Base-by-base conservation (phyloP, 768 basidiomycete species). In the Leccinum boreale region DNA sequence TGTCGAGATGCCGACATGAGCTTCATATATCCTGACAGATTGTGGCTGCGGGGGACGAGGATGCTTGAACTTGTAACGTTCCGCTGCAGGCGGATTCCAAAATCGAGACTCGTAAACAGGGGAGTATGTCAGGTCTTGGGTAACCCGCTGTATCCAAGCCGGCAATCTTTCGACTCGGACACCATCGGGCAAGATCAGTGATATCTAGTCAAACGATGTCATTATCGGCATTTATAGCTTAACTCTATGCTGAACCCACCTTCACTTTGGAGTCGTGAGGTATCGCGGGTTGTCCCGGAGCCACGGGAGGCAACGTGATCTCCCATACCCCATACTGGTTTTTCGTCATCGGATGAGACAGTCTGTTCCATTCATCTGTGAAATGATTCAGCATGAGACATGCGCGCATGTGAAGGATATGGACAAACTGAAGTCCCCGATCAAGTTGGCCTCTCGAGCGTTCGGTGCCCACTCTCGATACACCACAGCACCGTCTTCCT, bases 401-500 rank as follows among this genome's bases (percentile, higher is more conserved):
- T 51, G 11, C 35, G 26, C 31, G 44, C 26, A 44, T 39, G 47
- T 44, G 50, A 28, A 45, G 53, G 21, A 11, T 28, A 10, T 52
- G 31, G 49, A 84, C 93, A 73, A 62, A 98, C 95, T 99, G 79
- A 99, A 99, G 48, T 99, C 96, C 46, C 97, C 97, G 65, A 93
- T 93, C 56, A 99, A 75, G 69, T 77, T 81, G 3, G 95, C 96
- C 65, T 89, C 86, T 47, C 67, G 76, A 17, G 90, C 95, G 63
- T 90, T 91, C 0, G 97, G 95, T 9, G 97, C 96, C 97, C 97
- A 99, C 71, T 99, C 97, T 65, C 91, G 80, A 73, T 98, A 98
- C 8, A 81, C 74, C 29, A 98, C 82, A 28, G 86, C 79, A 53
- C 85, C 86, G 57, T 87, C 81, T 36, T 75, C 69, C 42, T 77